Percentiles rank a stretch among this genome's conserved stretches.
Evolutionary conservation across 306 rosid species (phyloP).

Genomic region (Astragalus glycyphyllos): DNA sequence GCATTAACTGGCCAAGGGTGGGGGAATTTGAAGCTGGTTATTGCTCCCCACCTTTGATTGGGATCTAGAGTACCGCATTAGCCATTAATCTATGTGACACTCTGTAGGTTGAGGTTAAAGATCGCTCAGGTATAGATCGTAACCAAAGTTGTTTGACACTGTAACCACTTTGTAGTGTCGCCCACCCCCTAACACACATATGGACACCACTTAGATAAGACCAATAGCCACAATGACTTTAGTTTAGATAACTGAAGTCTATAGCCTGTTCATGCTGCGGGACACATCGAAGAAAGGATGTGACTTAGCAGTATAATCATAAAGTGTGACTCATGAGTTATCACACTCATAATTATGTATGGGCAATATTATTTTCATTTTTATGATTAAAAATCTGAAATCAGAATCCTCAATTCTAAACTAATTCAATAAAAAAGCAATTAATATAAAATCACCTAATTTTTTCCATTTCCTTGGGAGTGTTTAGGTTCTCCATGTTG

Average conservation of each 20-base stretch:
- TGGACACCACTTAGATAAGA: neutral
- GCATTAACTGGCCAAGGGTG: conserved; percentile 4
- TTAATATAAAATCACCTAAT: conserved; percentile 61
- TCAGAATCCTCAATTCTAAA: conserved; percentile 2
- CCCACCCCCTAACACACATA: conserved; percentile 1
- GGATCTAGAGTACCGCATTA: neutral
- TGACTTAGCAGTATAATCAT: conserved; percentile 13
- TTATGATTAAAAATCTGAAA: conserved; percentile 31
- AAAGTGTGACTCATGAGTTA: neutral
- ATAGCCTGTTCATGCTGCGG: conserved; percentile 20
- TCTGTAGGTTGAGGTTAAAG: neutral
- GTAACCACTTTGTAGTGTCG: neutral
- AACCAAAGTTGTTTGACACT: neutral
- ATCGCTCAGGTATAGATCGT: neutral
- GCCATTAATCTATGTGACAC: neutral
- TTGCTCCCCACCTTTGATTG: neutral
- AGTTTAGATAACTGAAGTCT: neutral
- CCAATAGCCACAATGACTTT: conserved; percentile 18
- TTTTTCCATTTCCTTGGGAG: conserved; percentile 74
- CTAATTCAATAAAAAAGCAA: conserved; percentile 20
- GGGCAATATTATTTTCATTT: neutral
- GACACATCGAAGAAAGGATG: conserved; percentile 20
- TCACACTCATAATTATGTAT: neutral
- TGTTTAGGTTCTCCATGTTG: conserved; percentile 74
- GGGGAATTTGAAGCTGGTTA: neutral